phyloP scores from a whole-genome alignment of 352 stramenopile species.

The Phytopythium cucurbitacearum region DNA sequence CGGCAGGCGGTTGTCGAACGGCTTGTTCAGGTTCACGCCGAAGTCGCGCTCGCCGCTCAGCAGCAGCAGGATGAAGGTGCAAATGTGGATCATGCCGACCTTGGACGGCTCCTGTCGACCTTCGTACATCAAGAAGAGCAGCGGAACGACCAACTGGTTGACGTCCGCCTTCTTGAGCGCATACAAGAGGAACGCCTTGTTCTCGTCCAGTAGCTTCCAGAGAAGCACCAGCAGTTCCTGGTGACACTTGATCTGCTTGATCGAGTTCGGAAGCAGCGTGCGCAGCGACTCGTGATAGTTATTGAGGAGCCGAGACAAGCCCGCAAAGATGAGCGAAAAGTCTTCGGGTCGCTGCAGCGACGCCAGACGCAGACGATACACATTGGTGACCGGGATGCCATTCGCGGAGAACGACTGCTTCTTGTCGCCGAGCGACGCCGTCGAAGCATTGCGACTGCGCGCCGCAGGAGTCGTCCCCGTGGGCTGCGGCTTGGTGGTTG shows the following conservation, averaged over 20 bases:
- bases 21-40: constrained; percentile 96
- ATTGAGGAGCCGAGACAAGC: constrained; percentile 95
- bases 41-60: constrained; percentile 96
- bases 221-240: constrained; percentile 97
- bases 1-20: constrained; percentile 93
- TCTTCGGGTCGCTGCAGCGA: constrained; percentile 80
- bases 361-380: constrained; percentile 64
- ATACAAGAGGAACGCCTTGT: constrained; percentile 93
- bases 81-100: constrained; percentile 97
- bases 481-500: constrained; percentile 48
- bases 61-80: constrained; percentile 97
- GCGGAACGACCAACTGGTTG: constrained; percentile 83
- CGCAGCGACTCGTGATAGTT: constrained; percentile 95
- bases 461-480: constrained; percentile 23
- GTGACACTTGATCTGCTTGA: constrained; percentile 94
- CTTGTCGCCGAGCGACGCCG: constrained; percentile 26
- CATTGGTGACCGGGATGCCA: constrained; percentile 21
- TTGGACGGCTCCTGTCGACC: constrained; percentile 92
- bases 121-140: constrained; percentile 92
- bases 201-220: constrained; percentile 98
- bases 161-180: constrained; percentile 94
- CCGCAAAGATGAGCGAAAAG: constrained; percentile 91
- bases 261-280: constrained; percentile 92
- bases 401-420: constrained; percentile 8
- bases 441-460: constrained; percentile 13